Base-by-base conservation (phyloP, 164 flowering plant species). In the Echeveria elegans region DNA sequence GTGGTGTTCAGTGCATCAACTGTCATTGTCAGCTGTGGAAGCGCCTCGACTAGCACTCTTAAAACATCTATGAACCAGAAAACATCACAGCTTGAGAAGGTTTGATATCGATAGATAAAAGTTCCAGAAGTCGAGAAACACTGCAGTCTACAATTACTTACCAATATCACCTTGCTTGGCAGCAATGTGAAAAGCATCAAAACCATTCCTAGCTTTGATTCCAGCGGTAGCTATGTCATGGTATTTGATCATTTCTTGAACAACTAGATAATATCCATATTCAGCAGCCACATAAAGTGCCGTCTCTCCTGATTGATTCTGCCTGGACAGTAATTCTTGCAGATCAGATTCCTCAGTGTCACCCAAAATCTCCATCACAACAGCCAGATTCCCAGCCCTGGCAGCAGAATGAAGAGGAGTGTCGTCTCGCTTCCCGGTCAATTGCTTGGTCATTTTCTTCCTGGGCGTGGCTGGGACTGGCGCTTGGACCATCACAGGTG, bases 231-330 rank as follows among this genome's bases (percentile, higher is more conserved):
- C 45, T 7, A 40, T 12, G 0, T 40, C 45, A 14, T 40, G 45
- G 11, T 40, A 40, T 40, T 40, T 40, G 45, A 40, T 40, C 5
- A 40, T 40, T 40, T 40, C 45, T 40, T 40, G 45, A 40, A 40
- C 45, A 40, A 40, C 45, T 7, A 40, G 45, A 40, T 40, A 40
- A 40, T 40, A 40, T 40, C 45, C 45, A 11, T 40, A 40, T 15
- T 40, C 45, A 40, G 45, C 45, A 14, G 45, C 45, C 45, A 40
- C 45, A 11, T 40, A 40, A 14, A 40, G 45, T 40, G 45, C 84
- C 0, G 97, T 90, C 73, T 94, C 98, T 0, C 95, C 96, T 0
- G 95, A 72, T 36, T 84, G 88, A 65, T 94, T 94, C 65, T 91
- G 95, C 70, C 78, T 88, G 0, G 70, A 63, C 74, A 91, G 67